A percentile compares a stretch with the other conserved stretches of the same genome.
These are phyloP conservation scores for Pyrenophora seminiperda DNA, from an alignment of 2,329 filamentous ascomycete species.

Conservation along the genomic window DNA sequence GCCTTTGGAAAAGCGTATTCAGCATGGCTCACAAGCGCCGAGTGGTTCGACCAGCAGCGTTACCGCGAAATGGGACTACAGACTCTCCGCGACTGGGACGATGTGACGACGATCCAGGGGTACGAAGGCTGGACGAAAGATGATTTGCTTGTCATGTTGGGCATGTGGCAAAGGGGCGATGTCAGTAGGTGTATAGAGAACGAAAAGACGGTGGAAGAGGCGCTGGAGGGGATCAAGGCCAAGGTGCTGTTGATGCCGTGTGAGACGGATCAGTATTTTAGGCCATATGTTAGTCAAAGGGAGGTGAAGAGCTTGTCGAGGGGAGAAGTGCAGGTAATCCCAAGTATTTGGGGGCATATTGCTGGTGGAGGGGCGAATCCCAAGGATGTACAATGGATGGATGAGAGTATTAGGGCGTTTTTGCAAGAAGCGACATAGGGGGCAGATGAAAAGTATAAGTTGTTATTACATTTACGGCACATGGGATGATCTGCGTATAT, in stretches of 20 bases:
- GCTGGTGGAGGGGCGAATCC: constrained; percentile 47
- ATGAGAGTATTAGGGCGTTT: constrained; percentile 19
- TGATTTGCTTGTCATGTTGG: constrained; percentile 46
- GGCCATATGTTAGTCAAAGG: constrained; percentile 46
- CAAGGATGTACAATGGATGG: constrained; percentile 37
- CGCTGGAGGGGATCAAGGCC: constrained; percentile 46
- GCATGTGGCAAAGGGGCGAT: constrained; percentile 53
- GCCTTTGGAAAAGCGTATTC: constrained; percentile 49
- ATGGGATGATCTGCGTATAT: too few relatives aligned
- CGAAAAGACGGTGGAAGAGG: constrained; percentile 26
- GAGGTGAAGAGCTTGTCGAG: constrained; percentile 45
- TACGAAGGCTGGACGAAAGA: constrained; percentile 42
- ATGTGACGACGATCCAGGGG: constrained; percentile 26
- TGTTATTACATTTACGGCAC: too few relatives aligned
- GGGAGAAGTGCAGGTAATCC: constrained; percentile 40
- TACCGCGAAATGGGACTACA: constrained; percentile 44
- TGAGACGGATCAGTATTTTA: constrained; percentile 51
- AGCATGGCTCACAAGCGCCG: constrained; percentile 49
- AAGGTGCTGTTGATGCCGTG: constrained; percentile 49
- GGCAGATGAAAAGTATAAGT: too few relatives aligned
- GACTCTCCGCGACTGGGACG: constrained; percentile 32
- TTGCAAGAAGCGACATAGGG: constrained; percentile 5
- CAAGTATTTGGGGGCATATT: constrained; percentile 51
- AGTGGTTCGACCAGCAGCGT: constrained; percentile 49
- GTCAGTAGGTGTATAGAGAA: constrained; percentile 38